Conservation (phyloP, 768 basidiomycete genomes). For the Xanthoconium purpureum region DNA sequence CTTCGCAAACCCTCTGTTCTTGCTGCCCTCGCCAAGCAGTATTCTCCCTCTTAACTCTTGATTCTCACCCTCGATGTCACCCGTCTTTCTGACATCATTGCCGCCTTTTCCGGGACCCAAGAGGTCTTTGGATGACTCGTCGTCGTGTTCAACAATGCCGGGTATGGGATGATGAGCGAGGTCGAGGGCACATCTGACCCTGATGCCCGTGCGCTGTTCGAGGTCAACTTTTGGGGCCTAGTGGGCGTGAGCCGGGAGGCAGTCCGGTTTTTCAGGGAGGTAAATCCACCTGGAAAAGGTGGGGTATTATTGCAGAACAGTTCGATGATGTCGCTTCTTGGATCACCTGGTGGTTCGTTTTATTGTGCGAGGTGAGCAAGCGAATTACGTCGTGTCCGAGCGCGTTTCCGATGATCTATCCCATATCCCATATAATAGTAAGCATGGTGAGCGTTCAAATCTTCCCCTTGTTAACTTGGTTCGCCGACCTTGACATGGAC, state of each 20-base stretch:
- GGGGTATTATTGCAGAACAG: constrained; percentile 12
- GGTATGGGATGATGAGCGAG: constrained; percentile 27
- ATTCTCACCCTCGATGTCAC: constrained; percentile 41
- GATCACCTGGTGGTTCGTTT: constrained; percentile 1
- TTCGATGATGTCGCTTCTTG: background rate
- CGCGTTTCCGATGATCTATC: background rate
- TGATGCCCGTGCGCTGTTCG: constrained; percentile 33
- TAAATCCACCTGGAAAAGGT: constrained; percentile 20
- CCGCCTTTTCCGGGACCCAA: constrained; percentile 32
- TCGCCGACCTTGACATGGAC: background rate
- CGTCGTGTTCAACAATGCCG: constrained; percentile 46
- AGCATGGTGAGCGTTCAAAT: constrained; percentile 6
- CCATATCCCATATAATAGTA: background rate
- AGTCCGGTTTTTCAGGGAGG: constrained; percentile 33
- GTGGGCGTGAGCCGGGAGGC: constrained; percentile 21
- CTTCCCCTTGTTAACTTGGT: no score
- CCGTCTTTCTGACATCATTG: constrained; percentile 25
- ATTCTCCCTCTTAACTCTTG: constrained; percentile 30
- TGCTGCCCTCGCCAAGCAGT: constrained; percentile 20
- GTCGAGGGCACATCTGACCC: constrained; percentile 32
- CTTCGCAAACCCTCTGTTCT: constrained; percentile 37
- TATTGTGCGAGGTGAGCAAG: constrained; percentile 9
- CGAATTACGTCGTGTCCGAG: background rate
- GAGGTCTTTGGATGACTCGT: constrained; percentile 39
- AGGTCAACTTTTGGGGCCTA: constrained; percentile 27